A percentile compares a stretch with the other conserved stretches of the same genome.
phyloP scores from a whole-genome alignment of 2,329 filamentous ascomycete species.

The Zymoseptoria tritici region DNA sequence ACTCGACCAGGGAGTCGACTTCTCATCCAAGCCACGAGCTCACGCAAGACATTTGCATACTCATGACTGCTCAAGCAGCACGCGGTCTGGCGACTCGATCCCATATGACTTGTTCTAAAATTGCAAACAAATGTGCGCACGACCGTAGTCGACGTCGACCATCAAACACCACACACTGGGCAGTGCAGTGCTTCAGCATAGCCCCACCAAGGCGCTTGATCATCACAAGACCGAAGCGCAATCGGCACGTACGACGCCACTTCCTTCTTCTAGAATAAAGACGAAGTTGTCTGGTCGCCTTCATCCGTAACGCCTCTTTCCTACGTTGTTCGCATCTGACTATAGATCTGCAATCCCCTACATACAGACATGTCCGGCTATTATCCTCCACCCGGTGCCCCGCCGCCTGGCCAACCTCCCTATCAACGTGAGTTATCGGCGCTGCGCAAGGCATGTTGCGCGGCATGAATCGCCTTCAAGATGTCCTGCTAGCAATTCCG shows the following conservation, averaged over 20 bases:
- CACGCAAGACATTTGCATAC: not conserved
- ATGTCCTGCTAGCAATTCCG: not conserved
- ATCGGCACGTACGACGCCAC: not conserved
- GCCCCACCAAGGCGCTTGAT: not conserved
- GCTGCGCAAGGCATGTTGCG: not conserved
- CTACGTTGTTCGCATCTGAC: not conserved
- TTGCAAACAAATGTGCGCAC: not conserved
- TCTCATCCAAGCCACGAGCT: not conserved
- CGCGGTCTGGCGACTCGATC: not conserved
- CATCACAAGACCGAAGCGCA: not conserved
- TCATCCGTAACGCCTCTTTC: not conserved
- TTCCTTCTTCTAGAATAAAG: not conserved
- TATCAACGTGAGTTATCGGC: conserved; percentile 12
- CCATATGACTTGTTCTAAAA: not conserved
- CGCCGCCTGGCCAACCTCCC: conserved; percentile 4
- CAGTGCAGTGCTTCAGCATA: not conserved
- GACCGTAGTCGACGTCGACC: not conserved
- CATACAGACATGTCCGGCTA: conserved; percentile 10
- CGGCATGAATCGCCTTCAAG: not conserved
- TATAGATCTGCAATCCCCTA: not conserved
- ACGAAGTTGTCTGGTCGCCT: not conserved
- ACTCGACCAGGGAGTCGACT: not conserved
- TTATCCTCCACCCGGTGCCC: conserved; percentile 7
- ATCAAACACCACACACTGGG: too few species aligned
- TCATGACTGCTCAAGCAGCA: not conserved